phyloP scores from a whole-genome alignment of 2,329 filamentous ascomycete genomes.

The Fusarium subtropicale region DNA sequence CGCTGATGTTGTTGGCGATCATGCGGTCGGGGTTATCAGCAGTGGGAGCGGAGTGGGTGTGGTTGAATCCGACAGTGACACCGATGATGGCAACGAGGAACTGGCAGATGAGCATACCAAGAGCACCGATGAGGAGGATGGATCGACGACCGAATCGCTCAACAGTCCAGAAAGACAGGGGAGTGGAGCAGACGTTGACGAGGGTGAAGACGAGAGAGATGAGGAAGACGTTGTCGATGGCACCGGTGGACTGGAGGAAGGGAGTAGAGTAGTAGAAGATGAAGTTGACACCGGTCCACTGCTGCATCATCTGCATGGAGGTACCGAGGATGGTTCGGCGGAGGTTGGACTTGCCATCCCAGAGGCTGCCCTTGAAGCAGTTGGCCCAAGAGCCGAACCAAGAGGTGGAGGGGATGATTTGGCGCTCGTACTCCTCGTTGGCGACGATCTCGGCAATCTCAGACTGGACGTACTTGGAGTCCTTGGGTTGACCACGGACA shows the following conservation, averaged over 20 bases:
- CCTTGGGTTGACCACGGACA: conserved; percentile 38
- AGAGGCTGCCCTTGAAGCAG: conserved; percentile 50
- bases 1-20: conserved; percentile 65
- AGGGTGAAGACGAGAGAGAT: conserved; percentile 88
- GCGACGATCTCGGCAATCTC: conserved; percentile 67
- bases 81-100: conserved; percentile 86
- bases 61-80: conserved; percentile 68
- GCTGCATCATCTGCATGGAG: conserved; percentile 84
- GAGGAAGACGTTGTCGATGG: conserved; percentile 82
- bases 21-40: conserved; percentile 49
- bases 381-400: conserved; percentile 39
- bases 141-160: conserved; percentile 84
- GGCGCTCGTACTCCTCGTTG: conserved; percentile 85
- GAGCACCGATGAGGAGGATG: conserved; percentile 81
- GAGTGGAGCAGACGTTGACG: conserved; percentile 88
- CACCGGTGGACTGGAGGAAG: conserved; percentile 83
- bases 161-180: conserved; percentile 87
- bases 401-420: conserved; percentile 29
- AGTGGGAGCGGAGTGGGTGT: conserved; percentile 59
- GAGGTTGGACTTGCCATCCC: conserved; percentile 50
- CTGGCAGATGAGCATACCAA: conserved; percentile 87
- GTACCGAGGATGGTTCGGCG: conserved; percentile 71
- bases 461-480: conserved; percentile 40
- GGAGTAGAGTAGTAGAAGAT: conserved; percentile 89
- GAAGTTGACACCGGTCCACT: conserved; percentile 90